Evolutionary conservation across 768 basidiomycete genomes (phyloP).

Genomic region (Lactifluus hygrophoroides): DNA sequence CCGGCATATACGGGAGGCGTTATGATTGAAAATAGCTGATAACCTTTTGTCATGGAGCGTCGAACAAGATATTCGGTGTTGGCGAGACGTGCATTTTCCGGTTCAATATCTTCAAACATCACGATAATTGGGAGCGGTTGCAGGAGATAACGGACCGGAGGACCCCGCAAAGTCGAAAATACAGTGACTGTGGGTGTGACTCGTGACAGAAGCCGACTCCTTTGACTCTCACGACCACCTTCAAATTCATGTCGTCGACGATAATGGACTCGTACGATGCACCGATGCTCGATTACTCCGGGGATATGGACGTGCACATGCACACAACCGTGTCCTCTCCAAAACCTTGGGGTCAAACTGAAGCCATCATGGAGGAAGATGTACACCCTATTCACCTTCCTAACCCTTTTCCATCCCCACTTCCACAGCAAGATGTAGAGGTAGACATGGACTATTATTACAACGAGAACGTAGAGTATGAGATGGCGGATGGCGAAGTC

Average conservation of each 20-base stretch:
- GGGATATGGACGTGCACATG: slow-evolving; percentile 20
- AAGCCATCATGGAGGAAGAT: slow-evolving; percentile 22
- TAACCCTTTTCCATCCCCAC: slow-evolving; percentile 4
- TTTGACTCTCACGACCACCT: not conserved
- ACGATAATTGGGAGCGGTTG: not conserved
- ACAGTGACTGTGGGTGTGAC: no score
- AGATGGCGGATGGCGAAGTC: slow-evolving; percentile 19
- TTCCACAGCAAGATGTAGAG: slow-evolving; percentile 20
- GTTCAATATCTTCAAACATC: slow-evolving; percentile 1
- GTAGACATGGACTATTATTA: slow-evolving; percentile 21
- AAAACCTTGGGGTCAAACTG: slow-evolving; percentile 18
- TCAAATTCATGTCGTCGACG: slow-evolving; percentile 16
- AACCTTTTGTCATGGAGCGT: slow-evolving; percentile 56
- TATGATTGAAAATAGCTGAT: slow-evolving; percentile 56
- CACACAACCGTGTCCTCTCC: slow-evolving; percentile 20
- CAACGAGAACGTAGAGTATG: slow-evolving; percentile 18
- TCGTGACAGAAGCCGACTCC: not conserved
- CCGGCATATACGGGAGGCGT: slow-evolving; percentile 53
- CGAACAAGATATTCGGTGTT: slow-evolving; percentile 63
- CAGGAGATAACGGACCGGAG: not conserved
- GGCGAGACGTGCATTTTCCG: slow-evolving; percentile 32
- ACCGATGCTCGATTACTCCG: slow-evolving; percentile 20
- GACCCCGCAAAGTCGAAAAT: no score
- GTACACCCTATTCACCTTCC: slow-evolving; percentile 3
- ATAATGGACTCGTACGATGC: slow-evolving; percentile 21